Conservation (phyloP, 805 yeast genomes). For the Myxozyma lipomycoides region DNA sequence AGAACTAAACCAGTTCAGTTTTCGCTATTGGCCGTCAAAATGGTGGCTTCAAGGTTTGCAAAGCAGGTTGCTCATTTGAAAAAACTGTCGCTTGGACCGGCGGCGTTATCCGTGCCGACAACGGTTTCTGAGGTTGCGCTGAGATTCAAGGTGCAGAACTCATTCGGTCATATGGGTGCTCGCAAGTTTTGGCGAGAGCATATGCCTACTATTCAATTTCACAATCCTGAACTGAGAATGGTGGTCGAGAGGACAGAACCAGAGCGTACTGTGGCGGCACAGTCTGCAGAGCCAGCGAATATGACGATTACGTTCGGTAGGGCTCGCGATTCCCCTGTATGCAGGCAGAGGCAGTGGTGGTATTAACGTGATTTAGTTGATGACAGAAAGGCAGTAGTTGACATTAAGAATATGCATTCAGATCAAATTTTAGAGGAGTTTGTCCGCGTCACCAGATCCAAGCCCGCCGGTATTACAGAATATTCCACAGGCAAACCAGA, state of each 20-base stretch:
- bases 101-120: conserved; percentile 11
- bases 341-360: neutral
- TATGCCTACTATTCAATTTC: conserved; percentile 74
- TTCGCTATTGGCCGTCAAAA: too few relatives aligned
- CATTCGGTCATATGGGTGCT: conserved; percentile 26
- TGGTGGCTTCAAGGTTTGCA: neutral
- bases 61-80: conserved; percentile 6
- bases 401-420: conserved; percentile 51
- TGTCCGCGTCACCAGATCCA: conserved; percentile 32
- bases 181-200: conserved; percentile 65
- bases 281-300: conserved; percentile 35
- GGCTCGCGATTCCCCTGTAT: conserved; percentile 1
- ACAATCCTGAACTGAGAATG: conserved; percentile 68
- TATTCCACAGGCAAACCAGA: conserved; percentile 11
- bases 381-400: conserved; percentile 37
- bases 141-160: conserved; percentile 16
- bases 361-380: conserved; percentile 1
- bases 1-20: too few relatives aligned
- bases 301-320: conserved; percentile 29
- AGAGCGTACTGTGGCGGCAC: conserved; percentile 39
- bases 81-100: conserved; percentile 12
- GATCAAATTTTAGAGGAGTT: conserved; percentile 56
- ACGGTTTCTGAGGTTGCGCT: conserved; percentile 4
- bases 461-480: neutral
- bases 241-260: conserved; percentile 42